phyloP scores from a whole-genome alignment of 192 early-diverging fungal genomes.

The Coemansia sp. region DNA sequence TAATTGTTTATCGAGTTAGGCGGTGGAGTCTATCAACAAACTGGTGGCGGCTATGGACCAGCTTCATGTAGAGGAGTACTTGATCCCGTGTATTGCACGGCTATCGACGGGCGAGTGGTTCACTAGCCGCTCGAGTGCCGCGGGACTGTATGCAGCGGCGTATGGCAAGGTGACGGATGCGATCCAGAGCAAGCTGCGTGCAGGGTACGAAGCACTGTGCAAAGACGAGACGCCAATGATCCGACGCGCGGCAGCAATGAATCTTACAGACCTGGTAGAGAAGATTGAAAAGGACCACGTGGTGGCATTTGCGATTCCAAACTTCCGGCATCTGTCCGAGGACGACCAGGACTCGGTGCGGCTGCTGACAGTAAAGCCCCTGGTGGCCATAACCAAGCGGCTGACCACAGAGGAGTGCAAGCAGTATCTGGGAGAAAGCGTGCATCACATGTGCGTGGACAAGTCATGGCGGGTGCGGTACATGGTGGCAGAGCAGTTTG shows the following conservation, averaged over 20 bases:
- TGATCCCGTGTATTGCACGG: slow-evolving; percentile 89
- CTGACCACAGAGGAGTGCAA: slow-evolving; percentile 77
- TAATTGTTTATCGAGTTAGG: slow-evolving; percentile 52
- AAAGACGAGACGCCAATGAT: slow-evolving; percentile 99
- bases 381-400: slow-evolving; percentile 83
- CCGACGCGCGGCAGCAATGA: slow-evolving; percentile 85
- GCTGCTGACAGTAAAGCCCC: slow-evolving; percentile 85
- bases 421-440: slow-evolving; percentile 67
- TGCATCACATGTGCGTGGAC: slow-evolving; percentile 80
- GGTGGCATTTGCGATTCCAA: slow-evolving; percentile 78
- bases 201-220: slow-evolving; percentile 75
- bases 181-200: slow-evolving; percentile 83
- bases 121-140: slow-evolving; percentile 90
- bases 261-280: slow-evolving; percentile 36
- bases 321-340: slow-evolving; percentile 82
- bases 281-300: slow-evolving; percentile 60
- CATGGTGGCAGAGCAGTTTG: slow-evolving; percentile 99
- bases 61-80: slow-evolving; percentile 81
- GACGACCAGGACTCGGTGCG: slow-evolving; percentile 96
- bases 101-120: slow-evolving; percentile 97
- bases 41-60: slow-evolving; percentile 71
- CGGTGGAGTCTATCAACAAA: slow-evolving; percentile 91
- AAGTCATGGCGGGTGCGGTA: slow-evolving; percentile 98
- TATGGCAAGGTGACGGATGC: slow-evolving; percentile 70
- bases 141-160: slow-evolving; percentile 85